Percentiles rank a stretch among this genome's conserved stretches.
phyloP scores from a whole-genome alignment of 2,329 filamentous ascomycete genomes.

The Dactylellina drechsleri region DNA sequence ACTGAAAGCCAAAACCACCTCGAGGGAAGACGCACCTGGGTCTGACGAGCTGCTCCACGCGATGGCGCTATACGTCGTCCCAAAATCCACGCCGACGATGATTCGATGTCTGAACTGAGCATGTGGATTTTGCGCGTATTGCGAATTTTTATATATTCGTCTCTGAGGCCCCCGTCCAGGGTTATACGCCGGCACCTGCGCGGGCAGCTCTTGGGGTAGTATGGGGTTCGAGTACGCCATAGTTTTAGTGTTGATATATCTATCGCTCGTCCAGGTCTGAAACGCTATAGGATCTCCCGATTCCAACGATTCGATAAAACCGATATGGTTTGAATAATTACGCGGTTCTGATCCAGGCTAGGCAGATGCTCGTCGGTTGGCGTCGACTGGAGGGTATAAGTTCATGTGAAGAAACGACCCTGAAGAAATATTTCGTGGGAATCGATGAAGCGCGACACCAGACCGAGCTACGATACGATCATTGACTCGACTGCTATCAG shows the following conservation, averaged over 20 bases:
- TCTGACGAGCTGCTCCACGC: slow-evolving; percentile 56
- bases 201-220: slow-evolving; percentile 40
- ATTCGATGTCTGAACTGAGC: slow-evolving; percentile 51
- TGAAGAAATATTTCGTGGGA: neutral
- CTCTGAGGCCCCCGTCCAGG: slow-evolving; percentile 13
- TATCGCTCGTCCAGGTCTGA: slow-evolving; percentile 11
- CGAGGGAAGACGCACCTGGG: slow-evolving; percentile 27
- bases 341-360: slow-evolving; percentile 24
- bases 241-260: neutral
- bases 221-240: slow-evolving; percentile 49
- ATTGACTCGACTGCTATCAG: slow-evolving; percentile 15
- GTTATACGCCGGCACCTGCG: slow-evolving; percentile 19
- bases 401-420: slow-evolving; percentile 12
- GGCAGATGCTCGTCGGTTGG: slow-evolving; percentile 5
- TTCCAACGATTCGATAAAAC: too few relatives aligned
- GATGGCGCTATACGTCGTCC: slow-evolving; percentile 56
- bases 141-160: slow-evolving; percentile 36
- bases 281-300: slow-evolving; percentile 1
- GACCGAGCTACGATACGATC: slow-evolving; percentile 20
- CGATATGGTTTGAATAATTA: neutral
- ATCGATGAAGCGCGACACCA: slow-evolving; percentile 21
- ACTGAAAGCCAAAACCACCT: neutral
- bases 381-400: slow-evolving; percentile 11
- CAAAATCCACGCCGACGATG: slow-evolving; percentile 56
- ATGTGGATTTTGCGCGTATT: slow-evolving; percentile 40